Evolutionary conservation across 2,329 filamentous ascomycete genomes (phyloP).

Genomic region (Sclerotiophoma versabilis): DNA sequence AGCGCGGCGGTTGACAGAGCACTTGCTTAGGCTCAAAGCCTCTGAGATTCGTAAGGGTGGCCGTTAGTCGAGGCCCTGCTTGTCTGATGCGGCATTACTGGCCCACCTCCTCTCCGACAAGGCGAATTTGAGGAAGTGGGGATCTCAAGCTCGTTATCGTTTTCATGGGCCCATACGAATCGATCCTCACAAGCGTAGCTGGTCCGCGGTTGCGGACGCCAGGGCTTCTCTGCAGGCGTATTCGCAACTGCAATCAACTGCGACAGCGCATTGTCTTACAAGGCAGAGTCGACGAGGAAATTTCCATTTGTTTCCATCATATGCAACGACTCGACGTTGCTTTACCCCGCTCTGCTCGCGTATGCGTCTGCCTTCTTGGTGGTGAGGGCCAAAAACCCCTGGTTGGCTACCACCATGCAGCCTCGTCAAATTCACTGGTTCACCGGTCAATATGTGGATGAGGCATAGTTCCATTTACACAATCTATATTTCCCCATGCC

Average conservation of each 20-base stretch:
- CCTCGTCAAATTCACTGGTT: neutral
- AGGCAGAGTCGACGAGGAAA: neutral
- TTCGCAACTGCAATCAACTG: neutral
- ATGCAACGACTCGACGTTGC: neutral
- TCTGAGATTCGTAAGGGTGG: neutral
- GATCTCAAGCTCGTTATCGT: too few relatives aligned
- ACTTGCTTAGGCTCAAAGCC: neutral
- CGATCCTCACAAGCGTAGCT: too few relatives aligned
- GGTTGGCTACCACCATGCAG: neutral
- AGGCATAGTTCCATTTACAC: too few relatives aligned
- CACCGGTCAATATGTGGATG: slow-evolving; percentile 3
- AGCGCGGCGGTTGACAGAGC: neutral
- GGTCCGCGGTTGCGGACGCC: neutral
- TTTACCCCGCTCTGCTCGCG: slow-evolving; percentile 2
- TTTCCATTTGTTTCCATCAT: neutral
- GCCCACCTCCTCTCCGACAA: neutral
- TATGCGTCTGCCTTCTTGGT: neutral
- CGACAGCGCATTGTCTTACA: neutral
- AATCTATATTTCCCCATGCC: too few relatives aligned
- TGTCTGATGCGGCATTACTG: too few relatives aligned
- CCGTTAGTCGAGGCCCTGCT: neutral
- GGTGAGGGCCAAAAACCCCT: neutral
- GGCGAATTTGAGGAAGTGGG: neutral
- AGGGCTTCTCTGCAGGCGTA: neutral
- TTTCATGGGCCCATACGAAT: too few relatives aligned